Evolutionary conservation across 306 rosid species (phyloP), one percentile per base, ranked within the genome.

Genomic region (Gleditsia sinensis): DNA sequence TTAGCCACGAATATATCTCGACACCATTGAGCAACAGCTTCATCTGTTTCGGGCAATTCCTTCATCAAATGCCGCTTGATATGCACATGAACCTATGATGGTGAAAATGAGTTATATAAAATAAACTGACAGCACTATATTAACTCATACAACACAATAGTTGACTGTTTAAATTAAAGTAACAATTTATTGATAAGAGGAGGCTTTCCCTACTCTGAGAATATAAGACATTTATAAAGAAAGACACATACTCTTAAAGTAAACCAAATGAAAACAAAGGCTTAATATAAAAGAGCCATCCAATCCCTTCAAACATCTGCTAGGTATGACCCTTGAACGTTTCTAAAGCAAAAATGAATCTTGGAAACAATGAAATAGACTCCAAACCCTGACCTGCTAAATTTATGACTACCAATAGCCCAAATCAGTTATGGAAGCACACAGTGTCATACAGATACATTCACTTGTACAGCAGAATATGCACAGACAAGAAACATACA

Each of bases 1-100:
- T 94, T 94, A 30, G 87, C 88, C 21, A 84, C 89, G 77, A 94
- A 94, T 61, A 79, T 34, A 78, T 94, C 99, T 84, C 87, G 88
- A 80, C 99, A 94, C 99, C 99, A 94, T 51, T 92, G 97, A 45
- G 95, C 91, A 79, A 94, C 90, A 69, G 86, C 96, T 14, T 92
- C 99, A 14, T 94, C 99, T 19, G 89, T 67, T 81, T 94, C 89
- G 24, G 99, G 97, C 74, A 94, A 74, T 20, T 87, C 96, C 54
- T 87, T 90, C 95, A 87, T 94, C 73, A 79, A 69, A 83, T 92
- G 95, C 70, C 99, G 90, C 82, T 90, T 92, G 72, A 94, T 67
- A 83, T 87, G 96, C 81, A 94, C 97, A 10, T 94, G 90, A 42
- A 94, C 87, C 99, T 94, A 84, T 57, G 72, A 71, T 21, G 59